Percentiles rank a stretch among this genome's conserved stretches.
phyloP scores from a whole-genome alignment of 768 basidiomycete species.

The Stropharia rugosoannulata region DNA sequence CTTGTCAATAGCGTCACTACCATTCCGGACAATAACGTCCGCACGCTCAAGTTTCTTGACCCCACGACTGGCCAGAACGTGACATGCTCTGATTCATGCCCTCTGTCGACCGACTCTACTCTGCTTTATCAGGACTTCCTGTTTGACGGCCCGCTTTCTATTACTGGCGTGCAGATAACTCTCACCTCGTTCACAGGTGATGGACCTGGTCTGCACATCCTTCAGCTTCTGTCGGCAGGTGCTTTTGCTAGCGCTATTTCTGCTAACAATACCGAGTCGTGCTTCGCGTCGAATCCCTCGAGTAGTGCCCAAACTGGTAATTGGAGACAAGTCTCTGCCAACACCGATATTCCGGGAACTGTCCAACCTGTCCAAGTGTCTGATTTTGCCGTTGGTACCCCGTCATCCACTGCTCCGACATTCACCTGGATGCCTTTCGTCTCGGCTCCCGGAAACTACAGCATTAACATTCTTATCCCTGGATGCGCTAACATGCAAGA shows the following conservation, averaged over 20 bases:
- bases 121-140: constrained; percentile 93
- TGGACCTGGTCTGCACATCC: constrained; percentile 80
- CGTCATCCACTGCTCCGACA: constrained; percentile 61
- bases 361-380: constrained; percentile 73
- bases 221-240: constrained; percentile 93
- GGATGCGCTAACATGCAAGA: constrained; percentile 83
- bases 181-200: constrained; percentile 74
- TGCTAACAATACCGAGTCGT: constrained; percentile 61
- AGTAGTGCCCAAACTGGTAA: constrained; percentile 63
- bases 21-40: constrained; percentile 85
- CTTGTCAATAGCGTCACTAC: constrained; percentile 63
- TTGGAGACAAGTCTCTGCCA: constrained; percentile 65
- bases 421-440: constrained; percentile 93
- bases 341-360: constrained; percentile 80
- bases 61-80: constrained; percentile 69
- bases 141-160: constrained; percentile 57
- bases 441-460: constrained; percentile 85
- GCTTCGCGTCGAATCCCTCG: constrained; percentile 77
- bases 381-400: constrained; percentile 60
- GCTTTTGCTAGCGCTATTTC: constrained; percentile 80
- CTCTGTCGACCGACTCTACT: constrained; percentile 72
- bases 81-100: constrained; percentile 80
- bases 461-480: constrained; percentile 81
- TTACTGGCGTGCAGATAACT: constrained; percentile 89
- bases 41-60: constrained; percentile 76